Evolutionary conservation across 2,329 filamentous ascomycete genomes (phyloP), one percentile per base, ranked within the genome.

Genomic region (Chalaropsis ovoidea): DNA sequence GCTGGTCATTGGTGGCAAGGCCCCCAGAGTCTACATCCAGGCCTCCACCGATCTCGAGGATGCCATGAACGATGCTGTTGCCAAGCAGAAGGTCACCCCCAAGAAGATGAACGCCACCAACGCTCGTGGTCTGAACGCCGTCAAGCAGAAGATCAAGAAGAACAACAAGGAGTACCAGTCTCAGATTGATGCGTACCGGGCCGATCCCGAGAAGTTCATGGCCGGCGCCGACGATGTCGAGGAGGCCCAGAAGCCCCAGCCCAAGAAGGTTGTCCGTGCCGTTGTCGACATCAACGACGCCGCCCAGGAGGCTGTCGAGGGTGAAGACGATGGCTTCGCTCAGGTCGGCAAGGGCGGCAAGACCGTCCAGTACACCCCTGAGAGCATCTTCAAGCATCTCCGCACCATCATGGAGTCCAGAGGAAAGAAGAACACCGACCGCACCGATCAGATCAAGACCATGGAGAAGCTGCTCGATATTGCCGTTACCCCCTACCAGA

Each of bases 61-160:
- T 72, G 85, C 88, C 74, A 89, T 96, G 82, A 92, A 92, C 74
- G 95, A 99, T 80, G 87, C 92, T 27, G 84, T 95, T 70, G 86
- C 91, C 72, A 96, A 96, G 83, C 90, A 95, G 75, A 99, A 99
- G 81, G 89, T 95, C 71, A 89, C 89, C 1, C 86, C 87, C 69
- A 96, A 96, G 85, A 97, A 96, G 83, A 96, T 97, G 92, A 99
- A 96, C 79, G 91, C 92, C 69, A 94, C 87, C 74, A 95, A 93
- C 74, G 88, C 91, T 70, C 90, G 91, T 78, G 91, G 92, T 73
- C 84, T 99, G 73, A 99, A 97, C 76, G 90, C 92, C 69, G 89
- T 97, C 73, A 95, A 96, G 80, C 94, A 99, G 77, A 92, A 92
- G 79, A 90, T 99, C 80, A 92, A 93, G 85, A 97, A 96, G 84